Evolutionary conservation across 495 filamentous ascomycete genomes (phyloP).

Genomic region (Xylaria intraflava): DNA sequence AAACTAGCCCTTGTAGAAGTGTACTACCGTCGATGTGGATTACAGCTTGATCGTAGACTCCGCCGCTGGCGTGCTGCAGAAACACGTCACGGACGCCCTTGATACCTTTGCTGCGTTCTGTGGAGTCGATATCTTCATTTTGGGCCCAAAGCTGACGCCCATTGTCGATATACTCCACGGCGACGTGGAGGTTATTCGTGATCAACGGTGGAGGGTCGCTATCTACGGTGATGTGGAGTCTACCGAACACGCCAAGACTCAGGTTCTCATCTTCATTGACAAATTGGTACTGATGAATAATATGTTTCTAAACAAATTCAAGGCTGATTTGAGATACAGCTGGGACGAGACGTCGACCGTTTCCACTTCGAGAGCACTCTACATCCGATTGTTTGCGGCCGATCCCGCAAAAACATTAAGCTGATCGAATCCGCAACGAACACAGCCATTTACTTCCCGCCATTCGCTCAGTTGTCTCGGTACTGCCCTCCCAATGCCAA

Average conservation of each 20-base stretch:
- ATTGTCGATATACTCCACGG: slow-evolving; percentile 58
- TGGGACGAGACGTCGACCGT: slow-evolving; percentile 76
- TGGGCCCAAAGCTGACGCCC: slow-evolving; percentile 68
- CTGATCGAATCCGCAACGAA: slow-evolving; percentile 87
- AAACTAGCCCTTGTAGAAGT: slow-evolving; percentile 55
- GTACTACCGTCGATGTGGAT: slow-evolving; percentile 87
- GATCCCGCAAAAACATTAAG: slow-evolving; percentile 93
- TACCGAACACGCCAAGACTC: slow-evolving; percentile 92
- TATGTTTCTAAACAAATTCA: neutral
- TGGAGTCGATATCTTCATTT: slow-evolving; percentile 91
- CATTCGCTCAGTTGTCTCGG: slow-evolving; percentile 81
- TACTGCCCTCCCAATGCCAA: slow-evolving; percentile 76
- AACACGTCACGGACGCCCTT: slow-evolving; percentile 69
- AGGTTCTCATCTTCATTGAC: slow-evolving; percentile 94
- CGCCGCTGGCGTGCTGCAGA: slow-evolving; percentile 56
- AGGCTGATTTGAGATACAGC: slow-evolving; percentile 45
- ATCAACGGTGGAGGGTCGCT: slow-evolving; percentile 79
- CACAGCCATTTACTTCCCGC: slow-evolving; percentile 96
- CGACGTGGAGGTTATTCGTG: slow-evolving; percentile 46
- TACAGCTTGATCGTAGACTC: slow-evolving; percentile 77
- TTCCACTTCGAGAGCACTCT: slow-evolving; percentile 79
- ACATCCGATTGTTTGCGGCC: slow-evolving; percentile 84
- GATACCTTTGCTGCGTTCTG: slow-evolving; percentile 77
- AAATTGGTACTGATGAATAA: slow-evolving; percentile 63
- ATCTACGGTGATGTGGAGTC: slow-evolving; percentile 96